A percentile compares a stretch with the other conserved stretches of the same genome.
These are phyloP conservation scores for Penicillium sp. DNA, from an alignment of 2,329 filamentous ascomycete species.

Conservation along the genomic window DNA sequence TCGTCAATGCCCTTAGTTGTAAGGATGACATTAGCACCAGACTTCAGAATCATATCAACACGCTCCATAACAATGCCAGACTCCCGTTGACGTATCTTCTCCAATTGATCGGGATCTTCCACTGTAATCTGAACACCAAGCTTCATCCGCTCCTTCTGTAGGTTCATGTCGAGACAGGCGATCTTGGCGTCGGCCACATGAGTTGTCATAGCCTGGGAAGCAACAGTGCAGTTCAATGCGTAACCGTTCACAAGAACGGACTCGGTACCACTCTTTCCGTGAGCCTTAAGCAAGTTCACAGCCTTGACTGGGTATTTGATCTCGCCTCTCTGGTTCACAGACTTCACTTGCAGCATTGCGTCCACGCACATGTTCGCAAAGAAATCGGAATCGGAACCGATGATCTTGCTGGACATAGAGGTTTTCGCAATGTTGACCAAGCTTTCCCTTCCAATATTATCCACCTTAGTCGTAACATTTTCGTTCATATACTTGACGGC, in stretches of 20 bases:
- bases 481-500: conserved; percentile 99
- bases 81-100: conserved; percentile 93
- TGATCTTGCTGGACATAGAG: conserved; percentile 99
- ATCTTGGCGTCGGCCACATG: conserved; percentile 92
- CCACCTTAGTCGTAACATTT: conserved; percentile 94
- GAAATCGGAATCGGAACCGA: conserved; percentile 92
- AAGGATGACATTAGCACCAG: conserved; percentile 91
- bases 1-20: conserved; percentile 99
- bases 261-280: conserved; percentile 88
- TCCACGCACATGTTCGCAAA: conserved; percentile 97
- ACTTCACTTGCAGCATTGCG: conserved; percentile 91
- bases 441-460: conserved; percentile 83
- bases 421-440: conserved; percentile 95
- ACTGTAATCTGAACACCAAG: conserved; percentile 97
- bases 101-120: conserved; percentile 93
- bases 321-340: conserved; percentile 85
- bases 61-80: conserved; percentile 89
- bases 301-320: conserved; percentile 98
- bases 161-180: conserved; percentile 93
- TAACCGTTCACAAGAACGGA: conserved; percentile 93
- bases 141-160: conserved; percentile 99
- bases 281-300: conserved; percentile 97
- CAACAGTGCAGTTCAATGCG: conserved; percentile 96
- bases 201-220: conserved; percentile 96
- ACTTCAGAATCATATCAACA: conserved; percentile 96